Base-by-base conservation (phyloP, 306 rosid species). In the Geum urbanum region DNA sequence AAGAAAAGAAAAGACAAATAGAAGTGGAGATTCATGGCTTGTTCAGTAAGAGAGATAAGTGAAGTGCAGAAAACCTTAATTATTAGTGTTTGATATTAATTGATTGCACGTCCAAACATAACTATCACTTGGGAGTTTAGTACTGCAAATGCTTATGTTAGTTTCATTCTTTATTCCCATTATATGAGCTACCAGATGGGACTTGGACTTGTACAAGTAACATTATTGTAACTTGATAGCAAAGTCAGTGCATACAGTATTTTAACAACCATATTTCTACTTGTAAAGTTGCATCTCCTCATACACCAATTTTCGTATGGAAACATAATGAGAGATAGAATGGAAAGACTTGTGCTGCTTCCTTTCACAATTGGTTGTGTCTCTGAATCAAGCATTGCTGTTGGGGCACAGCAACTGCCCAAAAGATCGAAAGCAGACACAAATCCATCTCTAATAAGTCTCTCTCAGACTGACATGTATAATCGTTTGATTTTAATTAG, bases 291-390 rank as follows among this genome's bases (percentile, higher is more conserved):
- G 79, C 85, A 74, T 66, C 72, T 24, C 71, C 74, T 74, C 74
- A 70, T 18, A 74, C 56, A 48, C 66, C 47, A 35, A 5, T 39
- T 2, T 2, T n/a, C n/a, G 7, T 7, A 8, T 27, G 32, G 32
- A 2, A 27, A 27, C 32, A 27, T 1, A 69, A 91, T 88, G 99
- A 94, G 95, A 77, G 83, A 82, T 27, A 83, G 79, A 87, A 83
- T 94, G 97, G 99, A 94, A 76, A 94, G 97, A 76, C 80, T 94
- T 53, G 89, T 88, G 11, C 86, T 94, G 79, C 95, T 94, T 86
- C 99, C 99, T 58, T 94, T 91, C 78, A 83, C 99, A 6, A 72
- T 83, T 32, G 97, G 99, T 51, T 94, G 96, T 32, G 76, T 91
- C 79, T 94, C 99, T 20, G 95, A 94, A 67, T 89, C 96, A 3